Base-by-base conservation (phyloP, 805 yeast genomes). In the Yamadazyma akitaensis region DNA sequence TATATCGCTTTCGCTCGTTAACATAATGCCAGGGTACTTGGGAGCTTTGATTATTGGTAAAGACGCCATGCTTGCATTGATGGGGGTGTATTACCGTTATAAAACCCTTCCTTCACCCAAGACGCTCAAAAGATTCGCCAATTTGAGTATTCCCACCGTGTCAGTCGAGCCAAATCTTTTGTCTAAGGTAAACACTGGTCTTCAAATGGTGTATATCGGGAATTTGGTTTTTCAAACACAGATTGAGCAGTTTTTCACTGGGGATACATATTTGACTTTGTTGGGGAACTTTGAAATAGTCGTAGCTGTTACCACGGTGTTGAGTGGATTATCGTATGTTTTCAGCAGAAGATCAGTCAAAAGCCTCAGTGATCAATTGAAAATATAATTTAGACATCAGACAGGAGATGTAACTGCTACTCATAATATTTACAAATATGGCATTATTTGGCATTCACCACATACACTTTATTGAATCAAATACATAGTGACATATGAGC, bases 121-220 rank as follows among this genome's bases (percentile, higher is more conserved):
- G 56, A 87, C 96, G 0, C 73, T 88, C 51, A 53, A 61, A 18
- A 72, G 94, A 47, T 89, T 75, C 62, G 83, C 89, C 76, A 96
- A 94, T 63, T 77, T 92, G 65, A 77, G 81, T 30, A 78, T 81
- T 50, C 92, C 85, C 3, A 84, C 90, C 19, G 96, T 89, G 0
- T 88, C 87, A 48, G 96, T 95, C 2, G 86, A 77, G 48, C 99
- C 99, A 1, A 88, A 95, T 5, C 69, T 75, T 33, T 80, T 95
- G 19, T 89, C 96, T 11, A 92, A 92, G 62, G 76, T 82, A 64
- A 94, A 94, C 67, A 94, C 99, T 0, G 88, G 84, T 1, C 76
- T 94, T 50, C 99, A 94, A 63, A 92, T 94, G 97, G 61, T 87
- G 2, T 91, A 91, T 56, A 77, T 94, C 37, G 96, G 75, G 7